Percentiles rank a stretch among this genome's conserved stretches.
Evolutionary conservation across 331 rosid species (phyloP).

Genomic region (Phaseolus coccineus): DNA sequence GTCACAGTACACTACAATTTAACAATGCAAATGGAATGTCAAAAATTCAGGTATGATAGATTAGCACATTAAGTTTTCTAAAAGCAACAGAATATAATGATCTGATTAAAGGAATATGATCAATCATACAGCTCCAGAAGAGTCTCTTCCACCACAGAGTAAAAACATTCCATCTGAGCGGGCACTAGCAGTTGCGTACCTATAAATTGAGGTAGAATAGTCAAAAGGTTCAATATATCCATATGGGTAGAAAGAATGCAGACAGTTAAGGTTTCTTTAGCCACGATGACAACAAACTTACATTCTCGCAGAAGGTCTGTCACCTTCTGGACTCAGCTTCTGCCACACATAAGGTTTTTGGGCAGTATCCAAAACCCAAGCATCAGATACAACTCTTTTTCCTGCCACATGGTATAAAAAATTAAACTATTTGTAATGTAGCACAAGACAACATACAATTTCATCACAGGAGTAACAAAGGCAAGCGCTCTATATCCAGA

Average conservation of each 20-base stretch:
- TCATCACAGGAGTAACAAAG: conserved; percentile 24
- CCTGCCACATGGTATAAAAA: conserved; percentile 55
- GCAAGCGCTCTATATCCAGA: conserved; percentile 31
- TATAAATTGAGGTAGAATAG: conserved; percentile 55
- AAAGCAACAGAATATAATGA: conserved; percentile 33
- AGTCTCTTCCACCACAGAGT: conserved; percentile 98
- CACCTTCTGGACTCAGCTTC: conserved; percentile 94
- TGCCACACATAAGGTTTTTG: conserved; percentile 97
- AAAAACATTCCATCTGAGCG: conserved; percentile 99
- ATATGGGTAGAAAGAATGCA: conserved; percentile 6
- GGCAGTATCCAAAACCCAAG: conserved; percentile 98
- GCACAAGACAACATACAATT: conserved; percentile 39
- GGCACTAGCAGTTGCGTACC: conserved; percentile 99
- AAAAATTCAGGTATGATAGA: conserved; percentile 34
- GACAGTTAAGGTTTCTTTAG: conserved; percentile 30
- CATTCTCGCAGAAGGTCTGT: conserved; percentile 98
- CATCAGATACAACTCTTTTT: conserved; percentile 88
- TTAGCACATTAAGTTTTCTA: conserved; percentile 10
- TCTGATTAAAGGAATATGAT: conserved; percentile 32
- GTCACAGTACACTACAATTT: conserved; percentile 24
- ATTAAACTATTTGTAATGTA: conserved; percentile 21
- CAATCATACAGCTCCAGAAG: conserved; percentile 83
- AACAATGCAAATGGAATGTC: conserved; percentile 22
- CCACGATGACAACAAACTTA: conserved; percentile 57
- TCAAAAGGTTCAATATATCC: conserved; percentile 21